These are phyloP conservation scores for Tolypocladium tundrense DNA, from an alignment of 2,329 filamentous ascomycete genomes.

Conservation along the genomic window DNA sequence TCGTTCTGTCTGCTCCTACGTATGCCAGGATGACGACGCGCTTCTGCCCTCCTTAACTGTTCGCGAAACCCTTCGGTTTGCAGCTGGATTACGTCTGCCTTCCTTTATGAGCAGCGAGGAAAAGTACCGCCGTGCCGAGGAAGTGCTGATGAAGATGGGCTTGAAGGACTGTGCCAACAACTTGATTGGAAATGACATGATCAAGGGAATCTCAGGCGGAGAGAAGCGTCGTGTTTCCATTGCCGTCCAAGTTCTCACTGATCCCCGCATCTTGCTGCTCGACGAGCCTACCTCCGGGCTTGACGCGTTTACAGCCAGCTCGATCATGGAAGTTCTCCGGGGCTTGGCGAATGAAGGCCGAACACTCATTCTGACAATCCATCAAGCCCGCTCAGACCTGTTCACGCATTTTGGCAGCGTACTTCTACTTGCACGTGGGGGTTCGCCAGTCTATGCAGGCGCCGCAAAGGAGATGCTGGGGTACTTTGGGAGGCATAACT, in stretches of 20 bases:
- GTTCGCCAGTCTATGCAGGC: constrained; percentile 58
- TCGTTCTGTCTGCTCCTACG: constrained; percentile 63
- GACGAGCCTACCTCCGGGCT: constrained; percentile 70
- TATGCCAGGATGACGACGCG: constrained; percentile 70
- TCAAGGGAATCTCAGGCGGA: constrained; percentile 71
- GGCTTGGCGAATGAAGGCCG: constrained; percentile 63
- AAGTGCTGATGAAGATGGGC: constrained; percentile 64
- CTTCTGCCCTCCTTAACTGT: constrained; percentile 66
- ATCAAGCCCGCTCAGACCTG: constrained; percentile 64
- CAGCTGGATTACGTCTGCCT: constrained; percentile 61
- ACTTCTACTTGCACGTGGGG: constrained; percentile 59
- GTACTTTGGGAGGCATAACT: constrained; percentile 51
- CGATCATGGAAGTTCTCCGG: constrained; percentile 64
- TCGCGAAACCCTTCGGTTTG: constrained; percentile 61
- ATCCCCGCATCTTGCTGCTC: constrained; percentile 61
- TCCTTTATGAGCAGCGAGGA: constrained; percentile 59
- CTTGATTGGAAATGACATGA: constrained; percentile 58
- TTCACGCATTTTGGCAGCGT: constrained; percentile 64
- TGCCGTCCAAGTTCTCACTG: constrained; percentile 66
- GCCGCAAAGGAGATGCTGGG: constrained; percentile 51
- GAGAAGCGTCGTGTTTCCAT: constrained; percentile 72
- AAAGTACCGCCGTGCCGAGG: constrained; percentile 58
- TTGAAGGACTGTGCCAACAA: constrained; percentile 71
- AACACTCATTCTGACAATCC: constrained; percentile 67
- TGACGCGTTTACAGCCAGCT: constrained; percentile 68